Conservation (phyloP, 139 green algal genomes). For the Chlorella sp. region DNA sequence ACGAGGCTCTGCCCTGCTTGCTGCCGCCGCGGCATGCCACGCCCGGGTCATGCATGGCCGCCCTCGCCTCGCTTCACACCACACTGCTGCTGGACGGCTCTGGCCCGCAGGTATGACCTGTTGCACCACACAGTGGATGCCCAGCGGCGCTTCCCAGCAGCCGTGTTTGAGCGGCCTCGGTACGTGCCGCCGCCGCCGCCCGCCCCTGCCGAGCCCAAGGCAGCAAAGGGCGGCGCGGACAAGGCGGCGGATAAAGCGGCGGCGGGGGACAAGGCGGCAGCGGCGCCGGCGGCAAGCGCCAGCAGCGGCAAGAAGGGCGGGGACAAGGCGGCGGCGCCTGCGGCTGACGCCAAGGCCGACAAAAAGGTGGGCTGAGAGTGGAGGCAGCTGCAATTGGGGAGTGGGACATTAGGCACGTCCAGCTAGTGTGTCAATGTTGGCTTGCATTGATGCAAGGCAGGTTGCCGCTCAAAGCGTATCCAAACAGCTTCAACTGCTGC, state of each 20-base stretch:
- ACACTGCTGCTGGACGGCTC: background rate
- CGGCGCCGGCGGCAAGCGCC: background rate
- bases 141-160: slow-evolving; percentile 32
- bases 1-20: too few relatives aligned
- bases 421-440: too few relatives aligned
- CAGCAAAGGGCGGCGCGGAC: background rate
- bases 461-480: too few relatives aligned
- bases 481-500: background rate
- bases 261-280: background rate
- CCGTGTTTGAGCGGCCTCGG: slow-evolving; percentile 35
- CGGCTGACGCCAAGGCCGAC: slow-evolving; percentile 25
- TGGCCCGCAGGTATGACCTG: slow-evolving; percentile 48
- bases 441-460: too few relatives aligned
- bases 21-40: too few relatives aligned
- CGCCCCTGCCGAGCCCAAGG: slow-evolving; percentile 25
- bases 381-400: background rate
- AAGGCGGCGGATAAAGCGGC: slow-evolving; percentile 10
- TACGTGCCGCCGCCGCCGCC: slow-evolving; percentile 36
- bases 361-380: background rate
- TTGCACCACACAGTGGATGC: slow-evolving; percentile 46
- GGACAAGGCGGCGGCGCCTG: slow-evolving; percentile 4
- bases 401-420: too few relatives aligned
- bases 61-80: too few relatives aligned
- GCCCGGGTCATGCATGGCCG: too few relatives aligned
- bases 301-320: slow-evolving; percentile 2